Conservation (phyloP, 2,329 filamentous ascomycete genomes). For the Amphichorda felina region DNA sequence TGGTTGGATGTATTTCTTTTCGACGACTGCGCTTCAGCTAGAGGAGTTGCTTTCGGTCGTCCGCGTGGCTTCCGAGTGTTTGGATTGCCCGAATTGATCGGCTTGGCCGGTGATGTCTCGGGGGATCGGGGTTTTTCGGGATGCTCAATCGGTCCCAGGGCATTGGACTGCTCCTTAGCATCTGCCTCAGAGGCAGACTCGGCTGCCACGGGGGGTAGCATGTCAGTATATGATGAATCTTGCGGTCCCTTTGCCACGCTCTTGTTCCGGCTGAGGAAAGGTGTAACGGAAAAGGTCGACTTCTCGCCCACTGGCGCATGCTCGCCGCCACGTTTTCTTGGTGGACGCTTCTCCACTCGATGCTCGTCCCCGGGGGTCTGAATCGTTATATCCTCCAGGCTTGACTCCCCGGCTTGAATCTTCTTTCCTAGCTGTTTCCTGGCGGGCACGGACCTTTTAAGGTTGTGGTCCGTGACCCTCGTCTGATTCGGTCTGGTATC, state of each 20-base stretch:
- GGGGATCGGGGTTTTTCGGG: not conserved
- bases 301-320: conserved; percentile 59
- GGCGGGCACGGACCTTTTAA: conserved; percentile 23
- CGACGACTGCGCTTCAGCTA: conserved; percentile 30
- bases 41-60: conserved; percentile 29
- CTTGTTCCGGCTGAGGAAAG: conserved; percentile 72
- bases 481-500: conserved; percentile 23
- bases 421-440: conserved; percentile 27
- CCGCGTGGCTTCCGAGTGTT: conserved; percentile 27
- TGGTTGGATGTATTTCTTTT: conserved; percentile 26
- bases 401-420: conserved; percentile 31
- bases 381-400: conserved; percentile 31
- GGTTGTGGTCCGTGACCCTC: conserved; percentile 8
- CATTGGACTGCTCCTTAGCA: not conserved
- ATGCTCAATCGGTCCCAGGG: not conserved
- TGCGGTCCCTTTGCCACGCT: conserved; percentile 21
- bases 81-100: not conserved
- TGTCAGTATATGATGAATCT: not conserved
- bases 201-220: not conserved
- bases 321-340: conserved; percentile 46
- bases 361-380: conserved; percentile 32
- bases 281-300: conserved; percentile 86
- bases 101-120: not conserved
- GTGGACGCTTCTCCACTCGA: conserved; percentile 24
- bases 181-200: not conserved